Percentiles rank a stretch among this genome's conserved stretches.
These are phyloP conservation scores for Leccinum subspadiceum DNA, from an alignment of 1,284 basidiomycete genomes.

Conservation along the genomic window DNA sequence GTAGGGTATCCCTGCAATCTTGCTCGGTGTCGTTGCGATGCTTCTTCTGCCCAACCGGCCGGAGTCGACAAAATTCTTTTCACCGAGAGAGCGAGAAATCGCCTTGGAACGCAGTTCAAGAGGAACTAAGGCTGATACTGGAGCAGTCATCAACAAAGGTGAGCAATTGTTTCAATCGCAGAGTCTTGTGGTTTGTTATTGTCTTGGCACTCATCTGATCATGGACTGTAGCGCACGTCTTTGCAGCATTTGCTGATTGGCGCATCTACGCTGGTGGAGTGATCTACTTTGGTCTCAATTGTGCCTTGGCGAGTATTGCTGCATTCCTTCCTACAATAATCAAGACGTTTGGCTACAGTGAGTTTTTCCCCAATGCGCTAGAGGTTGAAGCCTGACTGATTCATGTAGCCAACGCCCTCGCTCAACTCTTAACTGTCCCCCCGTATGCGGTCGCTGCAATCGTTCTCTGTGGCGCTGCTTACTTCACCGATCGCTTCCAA, in stretches of 20 bases:
- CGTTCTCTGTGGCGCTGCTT: conserved; percentile 63
- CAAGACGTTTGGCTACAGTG: conserved; percentile 63
- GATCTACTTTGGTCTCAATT: conserved; percentile 79
- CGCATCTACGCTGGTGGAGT: conserved; percentile 57
- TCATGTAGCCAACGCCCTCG: conserved; percentile 46
- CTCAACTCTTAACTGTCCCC: conserved; percentile 76
- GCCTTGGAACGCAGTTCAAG: conserved; percentile 74
- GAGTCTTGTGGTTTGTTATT: not conserved
- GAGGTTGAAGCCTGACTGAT: not conserved
- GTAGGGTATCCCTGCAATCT: conserved; percentile 63
- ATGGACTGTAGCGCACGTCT: conserved; percentile 50
- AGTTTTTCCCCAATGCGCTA: conserved; percentile 10
- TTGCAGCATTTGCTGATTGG: conserved; percentile 69
- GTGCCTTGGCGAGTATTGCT: conserved; percentile 74
- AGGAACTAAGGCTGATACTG: conserved; percentile 63
- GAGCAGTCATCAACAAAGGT: conserved; percentile 68
- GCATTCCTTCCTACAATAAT: conserved; percentile 87
- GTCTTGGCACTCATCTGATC: not conserved
- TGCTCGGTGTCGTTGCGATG: conserved; percentile 68
- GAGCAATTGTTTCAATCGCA: conserved; percentile 14
- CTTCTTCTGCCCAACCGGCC: conserved; percentile 76
- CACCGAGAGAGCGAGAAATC: conserved; percentile 67
- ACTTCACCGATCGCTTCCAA: conserved; percentile 69
- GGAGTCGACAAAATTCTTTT: conserved; percentile 69
- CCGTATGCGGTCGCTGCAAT: conserved; percentile 77